A percentile compares a stretch with the other conserved stretches of the same genome.
Conservation (phyloP, 306 rosid genomes). For the Lathyrus sativus region DNA sequence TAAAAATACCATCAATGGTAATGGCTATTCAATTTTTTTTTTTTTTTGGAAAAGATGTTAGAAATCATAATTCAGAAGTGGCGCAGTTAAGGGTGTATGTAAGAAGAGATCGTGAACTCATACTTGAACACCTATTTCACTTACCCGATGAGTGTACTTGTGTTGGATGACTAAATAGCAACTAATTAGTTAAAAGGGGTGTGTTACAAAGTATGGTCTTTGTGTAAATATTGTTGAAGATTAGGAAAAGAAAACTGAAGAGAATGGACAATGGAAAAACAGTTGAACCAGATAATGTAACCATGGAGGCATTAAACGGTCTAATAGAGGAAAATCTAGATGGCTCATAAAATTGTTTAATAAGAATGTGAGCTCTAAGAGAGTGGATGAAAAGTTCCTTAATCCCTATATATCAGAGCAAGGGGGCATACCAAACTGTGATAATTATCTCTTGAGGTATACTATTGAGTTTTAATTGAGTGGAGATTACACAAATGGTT, state of each 20-base stretch:
- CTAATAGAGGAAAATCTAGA: neutral
- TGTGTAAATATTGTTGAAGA: neutral
- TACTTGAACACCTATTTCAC: neutral
- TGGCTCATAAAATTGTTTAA: neutral
- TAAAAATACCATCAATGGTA: neutral
- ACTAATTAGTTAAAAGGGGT: neutral
- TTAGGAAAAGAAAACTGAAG: neutral
- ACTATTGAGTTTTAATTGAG: neutral
- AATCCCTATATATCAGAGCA: neutral
- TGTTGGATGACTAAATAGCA: neutral
- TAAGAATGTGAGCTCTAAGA: neutral
- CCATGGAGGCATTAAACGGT: neutral
- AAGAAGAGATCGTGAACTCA: no score
- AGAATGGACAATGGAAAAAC: neutral
- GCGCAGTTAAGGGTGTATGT: no score
- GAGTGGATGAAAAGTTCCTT: neutral
- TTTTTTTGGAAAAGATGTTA: no score
- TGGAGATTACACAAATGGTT: neutral
- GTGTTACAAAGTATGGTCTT: neutral
- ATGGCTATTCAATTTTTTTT: no score
- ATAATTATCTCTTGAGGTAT: neutral
- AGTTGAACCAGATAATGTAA: neutral
- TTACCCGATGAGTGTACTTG: neutral
- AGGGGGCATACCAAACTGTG: neutral
- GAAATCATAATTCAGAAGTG: no score